Base-by-base conservation (phyloP, 176 grass and related monocot species). In the Luzula sylvatica region DNA sequence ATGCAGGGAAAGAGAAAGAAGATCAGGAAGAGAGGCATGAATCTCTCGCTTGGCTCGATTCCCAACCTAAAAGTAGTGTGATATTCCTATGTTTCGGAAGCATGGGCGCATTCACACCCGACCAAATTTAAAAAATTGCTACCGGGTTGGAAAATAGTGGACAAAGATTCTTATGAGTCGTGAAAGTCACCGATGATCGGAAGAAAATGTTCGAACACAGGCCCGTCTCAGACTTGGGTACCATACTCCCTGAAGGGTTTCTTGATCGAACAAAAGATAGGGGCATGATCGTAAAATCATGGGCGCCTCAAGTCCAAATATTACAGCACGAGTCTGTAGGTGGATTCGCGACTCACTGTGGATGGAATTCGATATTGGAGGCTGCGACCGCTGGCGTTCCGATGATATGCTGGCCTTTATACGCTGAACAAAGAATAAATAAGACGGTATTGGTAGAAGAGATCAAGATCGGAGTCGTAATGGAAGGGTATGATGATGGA, bases 351-450 rank as follows among this genome's bases (percentile, higher is more conserved):
- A 83, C 82, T 3, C 87, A 87, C 58, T 82, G 82, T 26, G 87
- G 87, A 1, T 94, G 87, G 87, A 94, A 83, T 75, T 87, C 87
- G 11, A 38, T 64, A 66, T 64, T 87, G 49, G 87, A 94, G 70
- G 70, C 65, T 1, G 25, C 76, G 25, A 58, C 61, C 46, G 55
- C 70, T 11, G 87, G 82, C 21, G 65, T 78, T 24, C 66, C 74
- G 16, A 79, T 76, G 82, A 39, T 94, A 49, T 80, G 79, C 14
- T 94, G 87, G 87, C 82, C 82, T 8, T 41, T 94, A 29, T 94
- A 94, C 29, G 87, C 74, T 6, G 87, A 94, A 61, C 82, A 94
- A 75, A 68, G 81, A 52, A 39, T 94, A 53, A 94, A 94, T 40
- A 87, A 94, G 56, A 71, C 68, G 56, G 39, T 82, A 51, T 5